phyloP scores from a whole-genome alignment of 2,329 filamentous ascomycete genomes.

The Colletotrichum incanum region DNA sequence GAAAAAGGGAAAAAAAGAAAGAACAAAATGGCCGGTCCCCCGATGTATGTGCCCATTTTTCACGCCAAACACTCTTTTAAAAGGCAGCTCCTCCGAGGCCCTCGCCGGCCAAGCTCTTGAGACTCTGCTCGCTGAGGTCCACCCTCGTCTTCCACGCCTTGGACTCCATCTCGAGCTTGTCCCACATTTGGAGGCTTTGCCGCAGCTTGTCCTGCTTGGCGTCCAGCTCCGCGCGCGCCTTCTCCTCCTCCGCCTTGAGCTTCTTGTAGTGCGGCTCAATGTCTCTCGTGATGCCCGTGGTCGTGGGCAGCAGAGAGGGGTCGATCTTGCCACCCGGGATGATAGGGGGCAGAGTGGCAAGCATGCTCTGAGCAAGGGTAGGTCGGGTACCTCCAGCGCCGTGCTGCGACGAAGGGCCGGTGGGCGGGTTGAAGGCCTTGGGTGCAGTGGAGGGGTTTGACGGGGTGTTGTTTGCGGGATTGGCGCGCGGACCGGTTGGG shows the following conservation, averaged over 20 bases:
- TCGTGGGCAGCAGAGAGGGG: conserved; percentile 59
- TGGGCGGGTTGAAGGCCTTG: conserved; percentile 71
- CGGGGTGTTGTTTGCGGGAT: conserved; percentile 54
- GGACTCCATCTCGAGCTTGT: conserved; percentile 69
- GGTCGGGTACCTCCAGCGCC: conserved; percentile 54
- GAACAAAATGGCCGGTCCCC: background rate
- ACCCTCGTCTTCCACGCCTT: conserved; percentile 69
- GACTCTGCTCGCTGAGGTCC: conserved; percentile 70
- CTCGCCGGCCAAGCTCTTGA: conserved; percentile 72
- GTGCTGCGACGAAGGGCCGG: conserved; percentile 64
- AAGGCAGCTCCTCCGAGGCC: conserved; percentile 70
- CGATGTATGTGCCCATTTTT: background rate
- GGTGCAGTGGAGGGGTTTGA: conserved; percentile 55
- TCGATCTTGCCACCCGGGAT: conserved; percentile 71
- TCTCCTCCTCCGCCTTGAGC: conserved; percentile 72
- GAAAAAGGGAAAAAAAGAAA: background rate
- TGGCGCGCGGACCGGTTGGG: conserved; percentile 64
- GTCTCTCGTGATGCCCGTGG: conserved; percentile 66
- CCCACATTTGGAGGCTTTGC: conserved; percentile 68
- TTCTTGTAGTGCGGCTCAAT: conserved; percentile 69
- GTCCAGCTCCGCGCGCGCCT: conserved; percentile 67
- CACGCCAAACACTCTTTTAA: conserved; percentile 47
- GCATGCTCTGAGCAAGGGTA: conserved; percentile 67
- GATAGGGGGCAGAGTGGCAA: conserved; percentile 66
- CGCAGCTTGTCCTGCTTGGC: conserved; percentile 69